Evolutionary conservation across 768 basidiomycete genomes (phyloP), one percentile per base, ranked within the genome.

Genomic region (Pisolithus albus): DNA sequence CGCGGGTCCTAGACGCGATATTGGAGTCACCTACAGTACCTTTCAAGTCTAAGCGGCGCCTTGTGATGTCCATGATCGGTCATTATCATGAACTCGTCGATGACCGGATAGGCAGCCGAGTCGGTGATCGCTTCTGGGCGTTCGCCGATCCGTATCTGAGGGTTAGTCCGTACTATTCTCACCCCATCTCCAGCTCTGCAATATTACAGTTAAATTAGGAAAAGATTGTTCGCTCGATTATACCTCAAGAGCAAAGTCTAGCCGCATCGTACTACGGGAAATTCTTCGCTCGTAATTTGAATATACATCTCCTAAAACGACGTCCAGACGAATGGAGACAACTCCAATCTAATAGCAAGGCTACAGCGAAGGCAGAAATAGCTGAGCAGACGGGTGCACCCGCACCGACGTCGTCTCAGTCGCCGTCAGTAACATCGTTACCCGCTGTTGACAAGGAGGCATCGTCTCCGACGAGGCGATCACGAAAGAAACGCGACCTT

Each of bases 111-210:
- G 96, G 96, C 42, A 91, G 89, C 60, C 78, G 92, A 44, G 83
- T 98, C 0, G 89, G 81, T 5, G 95, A 94, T 61, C 82, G 86
- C n/a, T 89, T 87, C 57, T 98, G 92, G 92, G 81, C 77, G 1
- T 82, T 80, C 55, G 84, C 88, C n/a, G 96, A 99, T 69, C 85
- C 90, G 1, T 97, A 88, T 68, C 77, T 96, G 57, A 93, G 88
- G 74, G 92, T 93, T 54, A 21, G 54, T 46, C n/a, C 26, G 43
- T 15, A 34, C 19, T 52, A 32, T 26, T 13, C 16, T 23, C 9
- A 40, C 50, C 32, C 10, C 55, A 51, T 40, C 11, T 36, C 26
- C 41, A 48, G 53, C 8, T 38, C 60, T 36, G 55, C 30, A 30
- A 49, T 5, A 11, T 19, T 32, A 19, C 18, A 26, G 19, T 30